Percentiles rank a stretch among this genome's conserved stretches.
Evolutionary conservation across 345 rosid genomes (phyloP).

Genomic region (Erysimum cheiranthoides): DNA sequence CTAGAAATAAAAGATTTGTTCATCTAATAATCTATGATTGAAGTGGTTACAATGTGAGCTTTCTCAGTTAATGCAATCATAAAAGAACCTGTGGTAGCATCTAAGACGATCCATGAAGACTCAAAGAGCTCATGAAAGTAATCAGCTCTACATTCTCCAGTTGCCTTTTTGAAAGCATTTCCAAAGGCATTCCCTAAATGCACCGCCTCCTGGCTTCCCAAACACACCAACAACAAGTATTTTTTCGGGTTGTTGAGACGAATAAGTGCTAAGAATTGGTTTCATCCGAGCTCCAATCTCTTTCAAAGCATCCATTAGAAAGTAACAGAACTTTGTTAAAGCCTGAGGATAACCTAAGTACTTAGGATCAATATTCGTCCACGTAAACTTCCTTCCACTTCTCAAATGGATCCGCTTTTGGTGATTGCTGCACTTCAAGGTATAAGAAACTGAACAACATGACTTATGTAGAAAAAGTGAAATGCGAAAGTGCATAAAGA

Average conservation of each 20-base stretch:
- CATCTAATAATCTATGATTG: constrained; percentile 1
- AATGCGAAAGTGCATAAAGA: too few species aligned
- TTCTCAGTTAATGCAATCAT: not conserved
- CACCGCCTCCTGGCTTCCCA: not conserved
- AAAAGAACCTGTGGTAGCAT: not conserved
- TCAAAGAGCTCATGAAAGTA: not conserved
- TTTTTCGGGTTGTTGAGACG: not conserved
- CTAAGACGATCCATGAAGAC: not conserved
- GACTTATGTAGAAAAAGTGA: too few species aligned
- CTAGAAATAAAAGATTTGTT: constrained; percentile 8
- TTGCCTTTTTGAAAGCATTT: not conserved
- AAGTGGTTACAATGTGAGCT: not conserved
- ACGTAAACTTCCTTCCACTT: too few species aligned
- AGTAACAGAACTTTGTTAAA: too few species aligned
- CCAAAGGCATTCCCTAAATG: not conserved
- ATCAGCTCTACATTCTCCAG: not conserved
- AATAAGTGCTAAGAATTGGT: not conserved
- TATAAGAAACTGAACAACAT: too few species aligned
- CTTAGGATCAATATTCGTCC: too few species aligned
- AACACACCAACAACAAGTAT: not conserved
- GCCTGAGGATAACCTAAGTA: too few species aligned
- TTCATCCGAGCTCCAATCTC: not conserved
- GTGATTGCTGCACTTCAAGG: too few species aligned
- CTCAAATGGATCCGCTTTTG: too few species aligned
- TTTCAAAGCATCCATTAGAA: too few species aligned